Conservation (phyloP, 2,329 filamentous ascomycete species). For the Lachnellula arida region DNA sequence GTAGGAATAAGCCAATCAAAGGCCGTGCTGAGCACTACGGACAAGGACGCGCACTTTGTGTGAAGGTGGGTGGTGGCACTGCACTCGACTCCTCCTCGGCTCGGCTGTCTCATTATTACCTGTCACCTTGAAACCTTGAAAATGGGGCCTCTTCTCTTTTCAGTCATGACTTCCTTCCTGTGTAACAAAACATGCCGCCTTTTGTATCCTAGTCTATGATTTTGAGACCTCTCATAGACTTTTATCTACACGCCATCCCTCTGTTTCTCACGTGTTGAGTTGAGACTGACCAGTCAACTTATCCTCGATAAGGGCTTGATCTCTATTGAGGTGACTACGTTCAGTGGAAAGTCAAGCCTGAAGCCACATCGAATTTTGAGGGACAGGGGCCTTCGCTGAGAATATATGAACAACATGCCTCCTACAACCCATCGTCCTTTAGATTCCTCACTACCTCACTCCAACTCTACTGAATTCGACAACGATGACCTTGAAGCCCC, state of each 20-base stretch:
- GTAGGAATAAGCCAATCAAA: slow-evolving; percentile 1
- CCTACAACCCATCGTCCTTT: neutral
- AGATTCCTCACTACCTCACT: slow-evolving; percentile 5
- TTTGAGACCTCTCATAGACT: too few relatives aligned
- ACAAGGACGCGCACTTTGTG: neutral
- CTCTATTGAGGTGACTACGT: too few relatives aligned
- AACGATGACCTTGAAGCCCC: neutral
- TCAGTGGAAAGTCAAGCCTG: too few relatives aligned
- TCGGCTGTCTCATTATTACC: neutral
- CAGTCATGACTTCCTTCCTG: neutral
- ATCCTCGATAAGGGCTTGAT: too few relatives aligned
- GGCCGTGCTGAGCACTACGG: neutral
- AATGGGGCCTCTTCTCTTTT: neutral
- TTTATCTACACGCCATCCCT: too few relatives aligned
- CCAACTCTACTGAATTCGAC: neutral
- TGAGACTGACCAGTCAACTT: too few relatives aligned
- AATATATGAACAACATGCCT: neutral
- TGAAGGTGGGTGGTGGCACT: neutral
- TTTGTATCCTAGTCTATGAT: neutral
- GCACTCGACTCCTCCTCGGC: neutral
- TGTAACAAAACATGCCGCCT: neutral
- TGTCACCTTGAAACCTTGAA: neutral
- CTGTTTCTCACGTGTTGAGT: too few relatives aligned
- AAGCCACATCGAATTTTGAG: too few relatives aligned
- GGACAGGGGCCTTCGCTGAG: neutral